Evolutionary conservation across 768 basidiomycete species (phyloP).

Genomic region (Xanthoconium purpureum): DNA sequence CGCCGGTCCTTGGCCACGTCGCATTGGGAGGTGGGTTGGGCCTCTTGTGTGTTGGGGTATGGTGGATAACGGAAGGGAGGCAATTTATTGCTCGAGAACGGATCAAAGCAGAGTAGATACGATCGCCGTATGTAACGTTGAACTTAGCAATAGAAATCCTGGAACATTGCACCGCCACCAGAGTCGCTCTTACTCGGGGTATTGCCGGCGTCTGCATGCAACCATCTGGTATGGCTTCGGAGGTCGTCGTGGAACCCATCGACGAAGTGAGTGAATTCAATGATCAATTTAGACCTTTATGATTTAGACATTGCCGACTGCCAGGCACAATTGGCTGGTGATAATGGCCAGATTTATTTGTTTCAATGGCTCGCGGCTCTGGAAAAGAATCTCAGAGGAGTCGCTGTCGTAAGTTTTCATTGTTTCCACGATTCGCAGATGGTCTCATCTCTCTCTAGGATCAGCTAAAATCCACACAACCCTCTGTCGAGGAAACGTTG

Average conservation of each 20-base stretch:
- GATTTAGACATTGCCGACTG: conserved; percentile 11
- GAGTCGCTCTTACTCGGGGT: no score
- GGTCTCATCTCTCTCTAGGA: conserved; percentile 42
- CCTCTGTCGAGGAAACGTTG: conserved; percentile 57
- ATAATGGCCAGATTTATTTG: conserved; percentile 78
- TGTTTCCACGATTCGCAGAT: not conserved
- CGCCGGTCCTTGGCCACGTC: conserved; percentile 23
- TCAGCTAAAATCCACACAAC: conserved; percentile 61
- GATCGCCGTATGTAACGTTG: no score
- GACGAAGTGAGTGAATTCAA: conserved; percentile 29
- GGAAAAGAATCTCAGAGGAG: conserved; percentile 53
- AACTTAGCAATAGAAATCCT: no score
- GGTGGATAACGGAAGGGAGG: conserved; percentile 32
- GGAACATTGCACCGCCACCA: conserved; percentile 18
- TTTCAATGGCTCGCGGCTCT: conserved; percentile 78
- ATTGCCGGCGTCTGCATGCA: not conserved
- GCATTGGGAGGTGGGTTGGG: conserved; percentile 25
- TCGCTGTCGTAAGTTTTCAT: conserved; percentile 47
- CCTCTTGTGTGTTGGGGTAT: conserved; percentile 24
- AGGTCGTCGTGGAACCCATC: conserved; percentile 27
- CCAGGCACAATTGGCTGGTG: conserved; percentile 66
- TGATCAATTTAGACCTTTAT: not conserved
- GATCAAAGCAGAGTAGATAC: conserved; percentile 21
- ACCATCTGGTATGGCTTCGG: conserved; percentile 24
- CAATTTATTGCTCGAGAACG: conserved; percentile 18